Evolutionary conservation across 2,329 filamentous ascomycete species (phyloP).

Genomic region (Raffaelea albimanens): DNA sequence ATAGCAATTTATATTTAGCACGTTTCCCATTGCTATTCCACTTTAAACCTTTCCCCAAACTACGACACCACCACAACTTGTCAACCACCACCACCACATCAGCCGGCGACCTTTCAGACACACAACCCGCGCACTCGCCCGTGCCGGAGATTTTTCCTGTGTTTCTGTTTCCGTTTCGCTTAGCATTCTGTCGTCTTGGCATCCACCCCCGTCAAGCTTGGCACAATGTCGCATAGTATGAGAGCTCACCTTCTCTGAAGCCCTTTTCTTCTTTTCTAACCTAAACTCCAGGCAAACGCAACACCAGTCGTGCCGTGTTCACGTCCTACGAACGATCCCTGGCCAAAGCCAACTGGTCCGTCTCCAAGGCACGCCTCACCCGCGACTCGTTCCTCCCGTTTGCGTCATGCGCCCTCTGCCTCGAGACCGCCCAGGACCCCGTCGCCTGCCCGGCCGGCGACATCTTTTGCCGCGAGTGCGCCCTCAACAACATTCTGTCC

Average conservation of each 20-base stretch:
- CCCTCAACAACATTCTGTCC: constrained; percentile 77
- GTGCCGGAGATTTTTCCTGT: background rate
- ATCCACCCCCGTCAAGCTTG: background rate
- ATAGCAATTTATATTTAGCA: too few relatives aligned
- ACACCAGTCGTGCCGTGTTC: constrained; percentile 88
- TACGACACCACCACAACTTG: too few relatives aligned
- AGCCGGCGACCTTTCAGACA: too few relatives aligned
- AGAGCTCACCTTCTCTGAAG: background rate
- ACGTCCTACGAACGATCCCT: constrained; percentile 82
- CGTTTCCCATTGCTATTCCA: too few relatives aligned
- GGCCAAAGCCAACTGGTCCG: constrained; percentile 73
- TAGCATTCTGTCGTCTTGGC: background rate
- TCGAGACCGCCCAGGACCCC: constrained; percentile 70
- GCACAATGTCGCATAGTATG: constrained; percentile 36
- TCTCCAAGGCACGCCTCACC: constrained; percentile 71
- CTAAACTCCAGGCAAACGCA: constrained; percentile 62
- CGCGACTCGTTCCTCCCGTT: constrained; percentile 91
- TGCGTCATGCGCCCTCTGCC: constrained; percentile 78
- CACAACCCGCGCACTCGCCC: background rate
- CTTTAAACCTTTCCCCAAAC: too few relatives aligned
- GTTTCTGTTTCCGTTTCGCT: background rate
- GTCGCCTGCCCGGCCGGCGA: constrained; percentile 79
- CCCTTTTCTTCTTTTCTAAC: constrained; percentile 6
- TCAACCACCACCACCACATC: too few relatives aligned
- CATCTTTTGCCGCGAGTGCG: constrained; percentile 92